Evolutionary conservation across 1,139 yeast species (phyloP), one percentile per base, ranked within the genome.

Genomic region (Komagataea norvegica): DNA sequence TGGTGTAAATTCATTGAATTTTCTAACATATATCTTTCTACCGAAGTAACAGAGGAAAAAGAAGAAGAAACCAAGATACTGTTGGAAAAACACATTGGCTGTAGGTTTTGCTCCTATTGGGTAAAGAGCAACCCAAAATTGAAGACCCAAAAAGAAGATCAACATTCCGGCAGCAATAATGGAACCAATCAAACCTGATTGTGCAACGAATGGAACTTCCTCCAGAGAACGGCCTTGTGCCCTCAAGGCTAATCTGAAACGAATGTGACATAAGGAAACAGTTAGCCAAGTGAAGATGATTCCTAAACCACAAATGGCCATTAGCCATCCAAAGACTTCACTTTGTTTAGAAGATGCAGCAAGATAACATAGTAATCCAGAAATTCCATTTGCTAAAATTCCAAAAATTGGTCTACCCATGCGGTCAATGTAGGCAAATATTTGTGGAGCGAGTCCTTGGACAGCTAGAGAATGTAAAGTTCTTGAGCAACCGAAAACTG

Each of bases 251-350:
- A 68, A 57, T 64, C 94, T 76, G 62, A 82, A 81, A 57, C 89
- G 72, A 40, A 85, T 64, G 50, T 77, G 88, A 56, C 84, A 77
- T 38, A 77, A 54, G 54, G 80, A 75, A 48, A 84, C 78, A 4
- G 89, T 77, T 34, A 79, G 77, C 94, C 94, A 85, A 7, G 89
- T 81, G 64, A 83, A 81, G 44, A 84, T 66, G 3, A 88, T 74
- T 18, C 88, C 78, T 47, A 84, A 72, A 48, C 91, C 93, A 27
- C 89, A 79, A 33, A 85, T 64, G 15, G 93, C 84, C 59, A 82
- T 65, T 54, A 85, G 64, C 94, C 94, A 85, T 50, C 66, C 66
- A 59, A 85, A 85, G 5, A 83, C 80, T 19, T 64, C 71, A 45
- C 70, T 70, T 54, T 80, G 72, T 42, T 75, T 65, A 27, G 67